phyloP scores from a whole-genome alignment of 257 asterid genomes.

The Linderniella brevidens region DNA sequence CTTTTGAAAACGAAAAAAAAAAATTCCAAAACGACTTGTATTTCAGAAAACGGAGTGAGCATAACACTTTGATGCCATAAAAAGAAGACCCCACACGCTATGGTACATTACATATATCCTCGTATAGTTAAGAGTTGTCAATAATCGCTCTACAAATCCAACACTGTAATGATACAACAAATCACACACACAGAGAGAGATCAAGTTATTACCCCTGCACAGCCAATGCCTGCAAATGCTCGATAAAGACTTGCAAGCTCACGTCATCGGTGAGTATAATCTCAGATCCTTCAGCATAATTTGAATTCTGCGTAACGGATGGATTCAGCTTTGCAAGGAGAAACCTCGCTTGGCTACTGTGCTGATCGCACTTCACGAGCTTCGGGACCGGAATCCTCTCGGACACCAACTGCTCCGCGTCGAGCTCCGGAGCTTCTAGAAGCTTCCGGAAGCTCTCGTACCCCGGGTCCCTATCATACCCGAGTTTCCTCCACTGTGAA shows the following conservation, averaged over 20 bases:
- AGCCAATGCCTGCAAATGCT: constrained; percentile 74
- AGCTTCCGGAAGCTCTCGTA: constrained; percentile 64
- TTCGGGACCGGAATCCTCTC: constrained; percentile 84
- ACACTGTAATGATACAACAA: constrained; percentile 11
- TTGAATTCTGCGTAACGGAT: constrained; percentile 64
- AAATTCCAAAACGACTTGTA: too few species aligned
- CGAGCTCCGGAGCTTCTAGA: constrained; percentile 75
- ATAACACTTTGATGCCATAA: too few species aligned
- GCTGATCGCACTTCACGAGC: constrained; percentile 79
- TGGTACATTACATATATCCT: too few species aligned
- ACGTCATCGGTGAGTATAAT: constrained; percentile 74
- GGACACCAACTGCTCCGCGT: constrained; percentile 56
- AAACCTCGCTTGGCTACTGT: constrained; percentile 88
- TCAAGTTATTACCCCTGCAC: constrained; percentile 52
- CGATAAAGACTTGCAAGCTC: constrained; percentile 70
- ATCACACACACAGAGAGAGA: constrained; percentile 3
- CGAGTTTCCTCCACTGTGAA: constrained; percentile 78
- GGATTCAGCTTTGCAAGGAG: constrained; percentile 89
- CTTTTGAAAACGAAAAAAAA: too few species aligned
- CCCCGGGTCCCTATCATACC: constrained; percentile 59
- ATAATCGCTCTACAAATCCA: neutral
- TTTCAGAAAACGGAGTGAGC: too few species aligned
- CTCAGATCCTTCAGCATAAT: constrained; percentile 35
- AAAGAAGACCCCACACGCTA: too few species aligned
- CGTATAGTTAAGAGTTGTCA: too few species aligned